These are phyloP conservation scores for Lentinula detonsa DNA, from an alignment of 768 basidiomycete genomes.

Conservation along the genomic window DNA sequence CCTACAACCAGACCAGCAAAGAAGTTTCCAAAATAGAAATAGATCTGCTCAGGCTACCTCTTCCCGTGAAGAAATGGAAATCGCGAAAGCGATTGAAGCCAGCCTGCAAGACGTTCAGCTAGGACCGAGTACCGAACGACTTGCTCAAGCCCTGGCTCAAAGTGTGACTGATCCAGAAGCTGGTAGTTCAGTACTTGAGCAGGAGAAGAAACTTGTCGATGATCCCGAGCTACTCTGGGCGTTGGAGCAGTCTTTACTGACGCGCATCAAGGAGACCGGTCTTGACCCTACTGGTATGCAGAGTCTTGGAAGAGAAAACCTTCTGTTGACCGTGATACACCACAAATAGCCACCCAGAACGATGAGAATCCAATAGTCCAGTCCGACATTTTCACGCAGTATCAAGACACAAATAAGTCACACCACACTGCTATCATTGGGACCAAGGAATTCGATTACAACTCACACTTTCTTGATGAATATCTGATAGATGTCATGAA, in stretches of 20 bases:
- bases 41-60: not conserved
- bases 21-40: constrained; percentile 2
- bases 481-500: constrained; percentile 50
- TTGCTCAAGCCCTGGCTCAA: not conserved
- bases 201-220: constrained; percentile 1
- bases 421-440: constrained; percentile 51
- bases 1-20: constrained; percentile 20
- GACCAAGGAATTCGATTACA: constrained; percentile 49
- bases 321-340: not conserved
- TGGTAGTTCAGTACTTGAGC: constrained; percentile 4
- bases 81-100: constrained; percentile 40
- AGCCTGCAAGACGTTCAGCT: constrained; percentile 27
- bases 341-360: not conserved
- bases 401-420: not conserved
- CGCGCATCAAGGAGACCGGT: not conserved
- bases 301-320: not conserved
- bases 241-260: constrained; percentile 20
- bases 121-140: constrained; percentile 3
- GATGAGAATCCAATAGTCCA: not conserved
- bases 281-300: not conserved
- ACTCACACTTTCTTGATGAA: constrained; percentile 43
- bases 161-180: not conserved
- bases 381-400: not conserved
- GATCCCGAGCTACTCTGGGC: constrained; percentile 22
- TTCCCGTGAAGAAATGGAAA: constrained; percentile 32